Evolutionary conservation across 148 eudicot species (phyloP).

Genomic region (Spergularia marina): DNA sequence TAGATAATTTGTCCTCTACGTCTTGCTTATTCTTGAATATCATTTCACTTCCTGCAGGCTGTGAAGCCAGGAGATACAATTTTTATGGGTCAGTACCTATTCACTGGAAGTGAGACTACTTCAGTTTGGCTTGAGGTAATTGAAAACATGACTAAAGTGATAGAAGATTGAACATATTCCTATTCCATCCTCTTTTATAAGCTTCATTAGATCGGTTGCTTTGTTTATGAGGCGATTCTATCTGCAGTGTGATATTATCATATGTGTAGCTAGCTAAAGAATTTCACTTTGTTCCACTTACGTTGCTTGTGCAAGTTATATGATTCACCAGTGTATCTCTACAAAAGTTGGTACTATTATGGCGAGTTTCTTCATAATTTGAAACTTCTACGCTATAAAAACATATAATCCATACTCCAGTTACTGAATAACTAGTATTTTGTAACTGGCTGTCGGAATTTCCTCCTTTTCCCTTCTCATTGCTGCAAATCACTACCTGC

Average conservation of each 20-base stretch:
- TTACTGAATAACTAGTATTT: neutral
- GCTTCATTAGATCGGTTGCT: neutral
- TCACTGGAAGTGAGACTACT: slow-evolving; percentile 93
- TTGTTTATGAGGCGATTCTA: neutral
- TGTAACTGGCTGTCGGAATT: too few species aligned
- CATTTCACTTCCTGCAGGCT: slow-evolving; percentile 51
- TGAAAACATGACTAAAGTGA: neutral
- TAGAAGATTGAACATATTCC: too few species aligned
- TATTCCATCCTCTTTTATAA: too few species aligned
- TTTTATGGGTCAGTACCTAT: slow-evolving; percentile 86
- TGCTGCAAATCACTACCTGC: too few species aligned
- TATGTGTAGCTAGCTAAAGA: neutral
- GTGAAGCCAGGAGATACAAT: slow-evolving; percentile 92
- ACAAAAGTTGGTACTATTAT: neutral
- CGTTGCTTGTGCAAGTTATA: too few species aligned
- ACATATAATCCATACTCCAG: neutral
- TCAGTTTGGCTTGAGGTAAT: slow-evolving; percentile 98
- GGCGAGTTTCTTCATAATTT: neutral
- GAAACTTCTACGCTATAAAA: neutral
- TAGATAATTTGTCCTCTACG: neutral
- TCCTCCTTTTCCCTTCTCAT: too few species aligned
- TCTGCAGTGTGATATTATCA: neutral
- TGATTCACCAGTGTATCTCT: too few species aligned
- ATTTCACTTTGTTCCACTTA: neutral
- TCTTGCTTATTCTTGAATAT: slow-evolving; percentile 11